Base-by-base conservation (phyloP, 2,329 filamentous ascomycete species). In the Lasiodiplodia hormozganensis region DNA sequence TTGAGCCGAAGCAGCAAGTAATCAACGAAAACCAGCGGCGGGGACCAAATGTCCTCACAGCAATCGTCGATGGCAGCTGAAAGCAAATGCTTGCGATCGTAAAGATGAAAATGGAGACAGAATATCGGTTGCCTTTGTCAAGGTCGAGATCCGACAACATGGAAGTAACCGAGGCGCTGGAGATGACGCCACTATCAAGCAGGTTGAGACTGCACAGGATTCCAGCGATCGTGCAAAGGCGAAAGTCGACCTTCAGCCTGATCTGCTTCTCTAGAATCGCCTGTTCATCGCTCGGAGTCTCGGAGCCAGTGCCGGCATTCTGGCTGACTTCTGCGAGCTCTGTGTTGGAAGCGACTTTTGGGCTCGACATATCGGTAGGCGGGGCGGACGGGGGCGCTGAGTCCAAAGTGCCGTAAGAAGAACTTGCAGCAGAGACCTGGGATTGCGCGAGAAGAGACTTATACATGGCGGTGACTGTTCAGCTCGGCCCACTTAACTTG, bases 51-150 rank as follows among this genome's bases (percentile, higher is more conserved):
- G 87, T 84, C 57, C 90, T 84, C 34, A 91, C 88, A 1, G 88
- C 87, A 54, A 92, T 84, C 0, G 90, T 92, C 1, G 88, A 88
- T 0, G 90, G 90, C 8, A 92, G 80, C 75, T 92, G 90, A 73
- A 90, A 92, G 11, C 85, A 84, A 51, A 92, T 89, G 73, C 85
- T 88, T 5, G 89, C 84, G 67, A 92, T 85, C 11, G 90, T 92
- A 78, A 92, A 92, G 75, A 92, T 90, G 80, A 92, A 90, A 68
- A 93, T 92, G 25, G 88, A 85, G 4, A 92, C 85, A 1, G 88
- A 90, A 72, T 90, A 92, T 49, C 89, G 84, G 71, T 89, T 87
- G 25, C 89, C 89, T 52, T 81, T 75, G 11, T 87, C 84, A 14
- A 92, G 81, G 18, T 85, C 84, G 52, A 92, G 82, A 73, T 92